These are phyloP conservation scores for Aspergillus sparsus DNA, from an alignment of 495 filamentous ascomycete species.

Conservation along the genomic window DNA sequence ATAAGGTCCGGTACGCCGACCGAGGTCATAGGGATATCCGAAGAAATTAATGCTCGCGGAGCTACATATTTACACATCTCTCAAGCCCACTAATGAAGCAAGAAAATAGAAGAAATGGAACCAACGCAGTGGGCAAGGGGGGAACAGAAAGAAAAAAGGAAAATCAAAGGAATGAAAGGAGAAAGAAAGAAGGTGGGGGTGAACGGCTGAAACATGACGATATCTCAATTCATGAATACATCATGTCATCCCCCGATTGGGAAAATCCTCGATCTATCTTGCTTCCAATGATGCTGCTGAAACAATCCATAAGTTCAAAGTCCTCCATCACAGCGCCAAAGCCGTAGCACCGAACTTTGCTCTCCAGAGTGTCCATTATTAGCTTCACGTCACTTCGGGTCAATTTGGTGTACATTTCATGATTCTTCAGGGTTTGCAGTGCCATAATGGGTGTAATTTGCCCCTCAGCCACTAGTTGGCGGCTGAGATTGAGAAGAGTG, in stretches of 20 bases:
- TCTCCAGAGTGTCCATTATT: conserved; percentile 69
- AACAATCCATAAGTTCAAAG: conserved; percentile 85
- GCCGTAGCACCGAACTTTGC: conserved; percentile 91
- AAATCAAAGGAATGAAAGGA: not conserved
- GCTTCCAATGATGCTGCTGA: conserved; percentile 69
- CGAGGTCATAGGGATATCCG: not conserved
- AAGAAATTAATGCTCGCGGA: conserved; percentile 21
- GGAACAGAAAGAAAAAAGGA: not conserved
- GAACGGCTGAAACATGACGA: not conserved
- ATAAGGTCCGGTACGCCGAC: conserved; percentile 3
- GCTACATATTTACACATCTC: conserved; percentile 18
- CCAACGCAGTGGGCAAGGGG: not conserved
- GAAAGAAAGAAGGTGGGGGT: not conserved
- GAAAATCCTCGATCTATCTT: conserved; percentile 53
- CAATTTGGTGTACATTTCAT: conserved; percentile 67
- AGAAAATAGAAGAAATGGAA: conserved; percentile 3
- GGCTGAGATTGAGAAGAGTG: conserved; percentile 81
- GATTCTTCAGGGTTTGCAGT: conserved; percentile 74
- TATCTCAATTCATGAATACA: conserved; percentile 36
- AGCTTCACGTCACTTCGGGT: conserved; percentile 67
- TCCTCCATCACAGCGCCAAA: conserved; percentile 72
- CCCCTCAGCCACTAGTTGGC: conserved; percentile 79
- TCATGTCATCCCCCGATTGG: conserved; percentile 35
- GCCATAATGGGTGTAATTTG: conserved; percentile 98
- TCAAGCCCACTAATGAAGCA: not conserved